phyloP scores from a whole-genome alignment of 2,329 filamentous ascomycete genomes.

The Coniochaeta hoffmannii region DNA sequence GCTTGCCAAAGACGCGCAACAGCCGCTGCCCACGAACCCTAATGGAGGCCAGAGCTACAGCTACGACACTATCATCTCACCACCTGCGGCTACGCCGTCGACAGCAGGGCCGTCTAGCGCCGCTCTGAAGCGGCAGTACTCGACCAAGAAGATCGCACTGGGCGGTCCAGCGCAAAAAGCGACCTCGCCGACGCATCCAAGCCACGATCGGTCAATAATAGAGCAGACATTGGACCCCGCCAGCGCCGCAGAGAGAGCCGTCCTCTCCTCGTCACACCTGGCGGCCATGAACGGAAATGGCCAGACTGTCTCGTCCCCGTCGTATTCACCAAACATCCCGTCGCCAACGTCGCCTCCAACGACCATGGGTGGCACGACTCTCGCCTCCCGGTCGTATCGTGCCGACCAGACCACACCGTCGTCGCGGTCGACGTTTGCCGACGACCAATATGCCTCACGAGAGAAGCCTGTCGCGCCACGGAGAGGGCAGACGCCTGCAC shows the following conservation, averaged over 20 bases:
- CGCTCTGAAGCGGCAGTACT: slow-evolving; percentile 63
- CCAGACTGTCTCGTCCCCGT: slow-evolving; percentile 44
- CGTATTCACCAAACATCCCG: slow-evolving; percentile 57
- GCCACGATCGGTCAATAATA: slow-evolving; percentile 57
- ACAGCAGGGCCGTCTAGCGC: slow-evolving; percentile 41
- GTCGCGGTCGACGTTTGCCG: slow-evolving; percentile 46
- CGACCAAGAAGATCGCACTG: slow-evolving; percentile 67
- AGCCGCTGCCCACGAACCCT: slow-evolving; percentile 63
- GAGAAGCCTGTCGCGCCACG: slow-evolving; percentile 40
- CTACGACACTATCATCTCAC: slow-evolving; percentile 48
- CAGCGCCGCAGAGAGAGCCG: slow-evolving; percentile 59
- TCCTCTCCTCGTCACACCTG: slow-evolving; percentile 61
- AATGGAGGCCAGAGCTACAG: slow-evolving; percentile 34
- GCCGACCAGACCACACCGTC: slow-evolving; percentile 48
- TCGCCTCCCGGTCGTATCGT: slow-evolving; percentile 55
- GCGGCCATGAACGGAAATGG: slow-evolving; percentile 60
- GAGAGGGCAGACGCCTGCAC: slow-evolving; percentile 53
- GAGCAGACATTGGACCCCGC: slow-evolving; percentile 63
- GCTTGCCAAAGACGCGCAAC: slow-evolving; percentile 83
- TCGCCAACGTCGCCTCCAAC: slow-evolving; percentile 63
- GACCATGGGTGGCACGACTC: slow-evolving; percentile 39
- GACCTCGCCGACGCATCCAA: slow-evolving; percentile 64
- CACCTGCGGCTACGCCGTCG: slow-evolving; percentile 47
- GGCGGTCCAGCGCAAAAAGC: slow-evolving; percentile 69
- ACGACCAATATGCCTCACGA: slow-evolving; percentile 29